Conservation (phyloP, 768 basidiomycete genomes). For the Auricularia auricula-judae region DNA sequence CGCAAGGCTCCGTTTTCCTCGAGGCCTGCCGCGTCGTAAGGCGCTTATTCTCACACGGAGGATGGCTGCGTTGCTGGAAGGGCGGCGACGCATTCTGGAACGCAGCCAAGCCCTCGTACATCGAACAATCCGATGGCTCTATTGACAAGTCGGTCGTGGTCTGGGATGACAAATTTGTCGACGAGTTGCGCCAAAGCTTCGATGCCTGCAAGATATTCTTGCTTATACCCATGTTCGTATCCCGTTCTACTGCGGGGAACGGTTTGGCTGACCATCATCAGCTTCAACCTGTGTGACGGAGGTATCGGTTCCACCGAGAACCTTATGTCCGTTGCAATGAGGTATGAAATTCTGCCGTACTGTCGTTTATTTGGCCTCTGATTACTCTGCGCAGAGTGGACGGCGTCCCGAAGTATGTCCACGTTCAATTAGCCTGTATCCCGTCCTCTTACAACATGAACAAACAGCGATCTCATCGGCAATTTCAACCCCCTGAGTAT, state of each 20-base stretch:
- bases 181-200: conserved; percentile 18
- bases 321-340: conserved; percentile 19
- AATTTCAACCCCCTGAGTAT: conserved; percentile 19
- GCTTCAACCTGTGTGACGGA: conserved; percentile 11
- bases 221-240: conserved; percentile 19
- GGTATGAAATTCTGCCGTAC: background rate
- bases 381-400: conserved; percentile 6
- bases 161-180: conserved; percentile 24
- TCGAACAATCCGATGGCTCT: conserved; percentile 9
- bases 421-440: no score
- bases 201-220: conserved; percentile 15
- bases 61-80: conserved; percentile 10
- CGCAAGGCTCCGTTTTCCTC: conserved; percentile 20
- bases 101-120: conserved; percentile 17
- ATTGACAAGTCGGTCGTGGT: conserved; percentile 12
- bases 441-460: no score
- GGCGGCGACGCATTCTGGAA: conserved; percentile 20
- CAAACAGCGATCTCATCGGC: conserved; percentile 12
- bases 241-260: conserved; percentile 2
- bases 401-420: conserved; percentile 15
- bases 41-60: conserved; percentile 13
- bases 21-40: conserved; percentile 16
- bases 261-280: background rate
- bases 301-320: conserved; percentile 19
- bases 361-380: background rate